phyloP scores from a whole-genome alignment of 2,329 filamentous ascomycete genomes.

The Fonsecaea pedrosoi region DNA sequence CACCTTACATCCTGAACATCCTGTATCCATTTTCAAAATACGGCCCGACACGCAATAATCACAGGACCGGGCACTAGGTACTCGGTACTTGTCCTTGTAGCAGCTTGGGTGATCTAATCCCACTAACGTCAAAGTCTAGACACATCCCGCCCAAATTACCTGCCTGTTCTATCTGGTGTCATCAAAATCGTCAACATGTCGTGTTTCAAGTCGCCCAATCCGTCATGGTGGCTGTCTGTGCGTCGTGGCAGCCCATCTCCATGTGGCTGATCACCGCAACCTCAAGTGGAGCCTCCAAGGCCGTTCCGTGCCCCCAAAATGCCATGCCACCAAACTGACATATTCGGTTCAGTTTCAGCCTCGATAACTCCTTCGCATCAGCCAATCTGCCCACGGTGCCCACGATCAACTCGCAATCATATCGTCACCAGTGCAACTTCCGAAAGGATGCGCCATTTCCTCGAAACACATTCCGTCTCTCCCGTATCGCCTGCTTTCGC shows the following conservation, averaged over 20 bases:
- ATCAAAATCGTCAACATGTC: conserved; percentile 12
- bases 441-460: conserved; percentile 21
- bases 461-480: conserved; percentile 7
- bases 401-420: conserved; percentile 5
- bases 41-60: conserved; percentile 13
- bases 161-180: conserved; percentile 2
- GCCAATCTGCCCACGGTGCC: neutral
- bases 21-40: neutral
- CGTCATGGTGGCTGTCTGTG: conserved; percentile 10
- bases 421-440: conserved; percentile 30
- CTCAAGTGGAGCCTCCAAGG: neutral
- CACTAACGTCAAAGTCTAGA: neutral
- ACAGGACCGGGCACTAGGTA: neutral
- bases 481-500: conserved; percentile 30
- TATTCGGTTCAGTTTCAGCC: conserved; percentile 24
- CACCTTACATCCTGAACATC: conserved; percentile 3
- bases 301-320: conserved; percentile 3
- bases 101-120: neutral
- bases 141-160: conserved; percentile 5
- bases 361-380: neutral
- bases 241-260: conserved; percentile 1
- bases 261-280: conserved; percentile 18
- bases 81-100: neutral
- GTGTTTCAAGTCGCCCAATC: conserved; percentile 27
- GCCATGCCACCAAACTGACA: conserved; percentile 26